Evolutionary conservation across 176 grass and related monocot genomes (phyloP), one percentile per base, ranked within the genome.

Genomic region (Aechmea fasciata): DNA sequence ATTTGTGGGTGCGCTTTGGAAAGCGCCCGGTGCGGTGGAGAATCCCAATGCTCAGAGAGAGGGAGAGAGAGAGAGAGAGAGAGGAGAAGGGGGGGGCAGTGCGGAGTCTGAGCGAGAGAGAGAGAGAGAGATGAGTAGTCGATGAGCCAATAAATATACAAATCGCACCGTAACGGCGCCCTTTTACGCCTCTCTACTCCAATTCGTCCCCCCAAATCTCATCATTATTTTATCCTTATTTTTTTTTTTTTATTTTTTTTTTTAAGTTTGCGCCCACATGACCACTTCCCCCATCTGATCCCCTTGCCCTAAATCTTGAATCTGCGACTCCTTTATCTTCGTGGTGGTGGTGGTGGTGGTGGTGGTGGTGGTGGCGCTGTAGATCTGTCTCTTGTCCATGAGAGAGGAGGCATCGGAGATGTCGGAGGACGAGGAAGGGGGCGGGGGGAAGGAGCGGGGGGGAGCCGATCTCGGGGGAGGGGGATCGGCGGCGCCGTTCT

Each of bases 151-250:
- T 15, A 63, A 18, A 63, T 10, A 63, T 20, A 63, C 17, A 63
- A 63, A 20, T 41, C 33, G 33, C 33, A 41, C 5, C 33, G 6
- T 41, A 41, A 41, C 33, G 6, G 0, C 6, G 0, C 33, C 3
- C 33, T 13, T n/a, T 65, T 11, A 2, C 29, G 24, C 19, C 28
- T 7, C 15, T 63, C 51, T 41, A 18, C 51, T 15, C 65, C 52
- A 61, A 17, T 52, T 50, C 51, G 25, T 41, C 59, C 68, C 52
- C 65, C 25, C 52, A 13, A 47, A 77, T 69, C 75, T 69, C 67
- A 69, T 77, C 66, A 77, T 76, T 76, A 76, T 76, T 76, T 76
- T 51, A 70, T 70, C 68, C 20, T 41, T 41, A 7, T 57, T 76
- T 76, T 76, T 64, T n/a, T 57, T 52, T 41, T 41, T 41, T 41